These are phyloP conservation scores for Amyloporia xantha DNA, from an alignment of 768 basidiomycete genomes.

Conservation along the genomic window DNA sequence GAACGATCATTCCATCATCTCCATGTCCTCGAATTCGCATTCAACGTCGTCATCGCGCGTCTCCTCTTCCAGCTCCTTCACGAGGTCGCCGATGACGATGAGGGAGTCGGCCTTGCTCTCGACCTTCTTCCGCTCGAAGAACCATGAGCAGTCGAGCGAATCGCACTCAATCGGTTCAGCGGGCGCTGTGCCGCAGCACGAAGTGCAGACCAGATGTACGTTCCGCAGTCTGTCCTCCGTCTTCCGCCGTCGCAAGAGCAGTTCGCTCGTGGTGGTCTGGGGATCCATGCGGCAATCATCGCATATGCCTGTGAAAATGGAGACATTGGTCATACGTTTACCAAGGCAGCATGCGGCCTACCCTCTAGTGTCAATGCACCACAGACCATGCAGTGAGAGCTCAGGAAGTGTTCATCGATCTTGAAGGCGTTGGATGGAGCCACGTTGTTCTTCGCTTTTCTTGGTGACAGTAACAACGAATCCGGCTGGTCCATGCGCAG, in stretches of 20 bases:
- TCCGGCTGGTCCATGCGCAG: slow-evolving; percentile 34
- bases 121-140: slow-evolving; percentile 63
- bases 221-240: slow-evolving; percentile 49
- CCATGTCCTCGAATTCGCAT: too few relatives aligned
- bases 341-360: slow-evolving; percentile 19
- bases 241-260: slow-evolving; percentile 46
- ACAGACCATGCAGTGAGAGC: slow-evolving; percentile 66
- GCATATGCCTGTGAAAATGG: slow-evolving; percentile 40
- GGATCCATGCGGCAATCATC: slow-evolving; percentile 46
- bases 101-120: slow-evolving; percentile 35
- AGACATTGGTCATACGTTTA: not conserved
- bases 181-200: slow-evolving; percentile 53
- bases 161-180: slow-evolving; percentile 66
- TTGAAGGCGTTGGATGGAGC: slow-evolving; percentile 35
- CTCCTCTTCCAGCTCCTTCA: slow-evolving; percentile 26
- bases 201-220: slow-evolving; percentile 64
- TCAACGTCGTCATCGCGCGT: not conserved
- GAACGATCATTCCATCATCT: too few relatives aligned
- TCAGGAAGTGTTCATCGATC: slow-evolving; percentile 74
- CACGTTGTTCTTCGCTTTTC: slow-evolving; percentile 25
- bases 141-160: slow-evolving; percentile 81
- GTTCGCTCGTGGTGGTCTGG: slow-evolving; percentile 47
- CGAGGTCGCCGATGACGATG: slow-evolving; percentile 23
- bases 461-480: slow-evolving; percentile 29
- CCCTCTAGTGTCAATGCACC: slow-evolving; percentile 48